phyloP scores from a whole-genome alignment of 176 grass and related monocot genomes.

The Aechmea fasciata region DNA sequence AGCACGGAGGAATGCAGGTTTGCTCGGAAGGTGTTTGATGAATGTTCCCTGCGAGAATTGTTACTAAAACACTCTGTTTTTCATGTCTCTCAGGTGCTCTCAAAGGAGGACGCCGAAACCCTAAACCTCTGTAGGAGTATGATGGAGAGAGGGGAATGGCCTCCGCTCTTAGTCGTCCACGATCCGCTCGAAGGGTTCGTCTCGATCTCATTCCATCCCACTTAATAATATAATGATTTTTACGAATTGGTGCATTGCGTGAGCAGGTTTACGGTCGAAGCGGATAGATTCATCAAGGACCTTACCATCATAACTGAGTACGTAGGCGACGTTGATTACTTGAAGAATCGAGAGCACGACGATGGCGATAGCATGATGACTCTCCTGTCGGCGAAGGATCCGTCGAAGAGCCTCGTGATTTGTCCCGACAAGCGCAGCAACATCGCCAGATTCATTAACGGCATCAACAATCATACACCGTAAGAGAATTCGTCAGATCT shows the following conservation, averaged over 20 bases:
- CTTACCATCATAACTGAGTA: constrained; percentile 95
- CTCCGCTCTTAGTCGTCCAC: constrained; percentile 62
- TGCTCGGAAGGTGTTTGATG: too few species aligned
- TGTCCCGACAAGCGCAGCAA: constrained; percentile 80
- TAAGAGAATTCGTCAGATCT: constrained; percentile 4
- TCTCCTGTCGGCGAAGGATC: constrained; percentile 41
- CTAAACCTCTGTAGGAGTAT: constrained; percentile 66
- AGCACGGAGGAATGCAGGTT: constrained; percentile 81
- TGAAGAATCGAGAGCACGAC: constrained; percentile 57
- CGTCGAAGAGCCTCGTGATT: constrained; percentile 69
- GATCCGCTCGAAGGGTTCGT: constrained; percentile 69
- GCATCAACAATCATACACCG: constrained; percentile 85
- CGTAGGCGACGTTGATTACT: constrained; percentile 77
- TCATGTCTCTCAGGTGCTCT: constrained; percentile 38
- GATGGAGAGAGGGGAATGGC: constrained; percentile 76
- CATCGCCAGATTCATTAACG: constrained; percentile 93
- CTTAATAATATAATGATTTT: background rate
- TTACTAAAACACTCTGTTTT: background rate
- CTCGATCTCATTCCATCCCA: background rate
- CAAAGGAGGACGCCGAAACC: constrained; percentile 57
- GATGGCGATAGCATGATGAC: constrained; percentile 99
- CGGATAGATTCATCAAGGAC: constrained; percentile 65
- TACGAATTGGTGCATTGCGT: background rate
- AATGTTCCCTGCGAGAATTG: too few species aligned
- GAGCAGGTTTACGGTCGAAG: constrained; percentile 76